Evolutionary conservation across 2,329 filamentous ascomycete species (phyloP).

Genomic region (Cercospora sp.): DNA sequence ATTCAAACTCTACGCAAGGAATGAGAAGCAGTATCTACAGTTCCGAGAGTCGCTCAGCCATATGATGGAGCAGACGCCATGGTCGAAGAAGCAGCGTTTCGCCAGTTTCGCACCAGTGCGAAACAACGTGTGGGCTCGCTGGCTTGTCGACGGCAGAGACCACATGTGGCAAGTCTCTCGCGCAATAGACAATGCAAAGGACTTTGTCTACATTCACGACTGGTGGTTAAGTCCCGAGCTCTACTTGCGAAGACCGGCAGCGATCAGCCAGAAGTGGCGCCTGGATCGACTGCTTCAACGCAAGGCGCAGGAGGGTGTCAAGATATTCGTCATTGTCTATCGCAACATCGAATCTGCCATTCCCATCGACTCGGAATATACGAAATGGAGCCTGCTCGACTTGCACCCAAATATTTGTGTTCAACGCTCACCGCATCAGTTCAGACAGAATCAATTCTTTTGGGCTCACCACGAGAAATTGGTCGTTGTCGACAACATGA

Average conservation of each 20-base stretch:
- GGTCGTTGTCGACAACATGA: constrained; percentile 92
- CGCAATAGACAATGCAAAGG: constrained; percentile 93
- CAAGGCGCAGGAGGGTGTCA: constrained; percentile 92
- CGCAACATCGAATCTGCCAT: constrained; percentile 96
- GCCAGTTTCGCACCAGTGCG: constrained; percentile 91
- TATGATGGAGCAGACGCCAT: constrained; percentile 80
- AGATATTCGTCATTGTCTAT: constrained; percentile 97
- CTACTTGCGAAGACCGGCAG: constrained; percentile 89
- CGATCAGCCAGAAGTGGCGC: constrained; percentile 97
- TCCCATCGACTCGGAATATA: constrained; percentile 97
- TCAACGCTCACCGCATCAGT: constrained; percentile 93
- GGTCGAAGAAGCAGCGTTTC: constrained; percentile 82
- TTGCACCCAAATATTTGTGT: constrained; percentile 96
- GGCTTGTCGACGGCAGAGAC: constrained; percentile 93
- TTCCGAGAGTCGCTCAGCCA: constrained; percentile 90
- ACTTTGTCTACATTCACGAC: constrained; percentile 98
- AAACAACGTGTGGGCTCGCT: constrained; percentile 83
- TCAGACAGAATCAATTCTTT: constrained; percentile 99
- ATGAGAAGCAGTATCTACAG: constrained; percentile 83
- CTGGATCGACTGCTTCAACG: constrained; percentile 88
- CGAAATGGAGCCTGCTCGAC: constrained; percentile 92
- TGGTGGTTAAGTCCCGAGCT: constrained; percentile 98
- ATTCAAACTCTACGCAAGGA: constrained; percentile 85
- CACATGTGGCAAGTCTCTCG: constrained; percentile 99
- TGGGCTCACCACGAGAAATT: constrained; percentile 99